Evolutionary conservation across 768 basidiomycete species (phyloP), one percentile per base, ranked within the genome.

Genomic region (Lentinula guzmanii): DNA sequence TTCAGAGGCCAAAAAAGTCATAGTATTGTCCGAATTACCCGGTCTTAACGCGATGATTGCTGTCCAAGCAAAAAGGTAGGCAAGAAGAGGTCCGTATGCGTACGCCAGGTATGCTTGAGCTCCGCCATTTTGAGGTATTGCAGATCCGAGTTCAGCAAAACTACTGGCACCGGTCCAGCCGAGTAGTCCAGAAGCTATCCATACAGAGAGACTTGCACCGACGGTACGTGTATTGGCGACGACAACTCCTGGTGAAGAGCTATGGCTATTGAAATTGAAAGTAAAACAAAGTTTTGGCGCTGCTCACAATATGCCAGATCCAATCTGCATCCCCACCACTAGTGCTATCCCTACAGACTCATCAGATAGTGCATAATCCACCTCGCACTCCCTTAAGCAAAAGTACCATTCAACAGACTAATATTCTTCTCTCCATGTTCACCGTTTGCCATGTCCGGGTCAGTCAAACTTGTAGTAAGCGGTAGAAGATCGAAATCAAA

Each of bases 131-230:
- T 91, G 74, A 15, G 93, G 93, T 70, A 96, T 92, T 42, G 90
- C 90, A 46, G 87, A 88, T 56, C 95, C 96, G 61, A 97, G 78
- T 72, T 97, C 94, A 8, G 93, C 93, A 70, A 88, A 97, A 70
- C 91, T 94, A 71, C 91, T 94, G 31, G 93, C 94, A 18, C 96
- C 96, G 3, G 96, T 97, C 96, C 95, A 98, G 5, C 85, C 92
- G 9, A 98, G 77, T 24, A 95, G 58, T 5, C 95, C 96, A 59
- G 91, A 88, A 2, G 81, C 76, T 5, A 91, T 64, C 95, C 96
- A 98, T 4, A 97, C 91, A 16, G 81, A 39, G 13, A 98, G 74
- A 76, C 94, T 94, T 10, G 94, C 91, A 10, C 95, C 96, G 0
- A 95, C 91, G 66, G 90, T 93, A 41, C 93, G 82, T 0, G 90